phyloP scores from a whole-genome alignment of 176 grass and related monocot species.

The Oryza glumipatula region DNA sequence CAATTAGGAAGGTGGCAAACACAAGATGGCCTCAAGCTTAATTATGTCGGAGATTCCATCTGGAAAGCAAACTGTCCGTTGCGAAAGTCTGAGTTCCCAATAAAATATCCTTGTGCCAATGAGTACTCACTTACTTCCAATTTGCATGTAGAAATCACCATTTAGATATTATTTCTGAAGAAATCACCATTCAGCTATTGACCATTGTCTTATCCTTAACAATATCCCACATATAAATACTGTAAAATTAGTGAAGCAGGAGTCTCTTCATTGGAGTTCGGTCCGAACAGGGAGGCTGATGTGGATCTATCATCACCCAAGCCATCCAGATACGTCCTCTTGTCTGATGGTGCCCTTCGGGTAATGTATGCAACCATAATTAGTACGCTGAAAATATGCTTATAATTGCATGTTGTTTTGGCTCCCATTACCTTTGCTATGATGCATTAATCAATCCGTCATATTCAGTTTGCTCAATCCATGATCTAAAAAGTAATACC shows the following conservation, averaged over 20 bases:
- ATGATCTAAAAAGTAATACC: neutral
- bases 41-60: slow-evolving; percentile 66
- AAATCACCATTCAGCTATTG: neutral
- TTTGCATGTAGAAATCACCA: slow-evolving; percentile 19
- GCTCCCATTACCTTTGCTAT: neutral
- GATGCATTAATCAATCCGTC: slow-evolving; percentile 31
- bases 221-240: slow-evolving; percentile 86
- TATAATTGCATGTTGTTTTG: slow-evolving; percentile 21
- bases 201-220: slow-evolving; percentile 58
- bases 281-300: slow-evolving; percentile 83
- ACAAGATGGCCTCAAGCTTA: slow-evolving; percentile 82
- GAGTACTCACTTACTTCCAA: slow-evolving; percentile 20
- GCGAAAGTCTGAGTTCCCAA: slow-evolving; percentile 74
- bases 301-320: slow-evolving; percentile 62
- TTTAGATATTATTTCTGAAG: slow-evolving; percentile 21
- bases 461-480: slow-evolving; percentile 10
- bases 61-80: slow-evolving; percentile 86
- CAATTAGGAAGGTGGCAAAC: slow-evolving; percentile 77
- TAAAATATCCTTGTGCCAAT: slow-evolving; percentile 86
- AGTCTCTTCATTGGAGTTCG: slow-evolving; percentile 62
- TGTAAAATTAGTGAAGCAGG: slow-evolving; percentile 68
- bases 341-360: slow-evolving; percentile 83
- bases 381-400: slow-evolving; percentile 17
- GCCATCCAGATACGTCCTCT: slow-evolving; percentile 68
- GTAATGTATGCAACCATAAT: slow-evolving; percentile 52